Evolutionary conservation across 2,329 filamentous ascomycete species (phyloP).

Genomic region (Aspergillus sp.): DNA sequence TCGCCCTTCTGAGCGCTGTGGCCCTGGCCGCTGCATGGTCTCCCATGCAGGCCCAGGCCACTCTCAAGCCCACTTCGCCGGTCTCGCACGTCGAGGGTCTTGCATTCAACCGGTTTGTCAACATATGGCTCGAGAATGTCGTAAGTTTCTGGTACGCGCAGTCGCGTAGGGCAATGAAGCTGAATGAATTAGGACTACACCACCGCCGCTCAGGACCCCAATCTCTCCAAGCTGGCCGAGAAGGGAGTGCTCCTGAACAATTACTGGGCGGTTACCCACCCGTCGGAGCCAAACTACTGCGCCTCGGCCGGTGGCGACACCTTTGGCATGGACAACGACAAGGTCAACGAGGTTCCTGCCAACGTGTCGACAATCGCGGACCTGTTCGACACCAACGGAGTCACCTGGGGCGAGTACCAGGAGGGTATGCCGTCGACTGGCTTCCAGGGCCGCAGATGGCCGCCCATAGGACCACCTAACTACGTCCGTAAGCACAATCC

Average conservation of each 20-base stretch:
- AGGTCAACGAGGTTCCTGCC: constrained; percentile 47
- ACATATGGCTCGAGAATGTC: constrained; percentile 72
- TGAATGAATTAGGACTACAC: constrained; percentile 42
- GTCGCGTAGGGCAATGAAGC: not conserved
- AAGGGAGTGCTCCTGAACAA: constrained; percentile 53
- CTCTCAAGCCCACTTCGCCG: constrained; percentile 51
- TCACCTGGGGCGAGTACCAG: constrained; percentile 65
- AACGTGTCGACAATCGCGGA: constrained; percentile 62
- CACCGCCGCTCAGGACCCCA: constrained; percentile 51
- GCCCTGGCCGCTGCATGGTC: constrained; percentile 14
- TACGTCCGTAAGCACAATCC: constrained; percentile 78
- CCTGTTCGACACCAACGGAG: constrained; percentile 54
- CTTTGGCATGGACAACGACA: constrained; percentile 62
- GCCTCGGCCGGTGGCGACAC: constrained; percentile 60
- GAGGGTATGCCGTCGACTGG: constrained; percentile 69
- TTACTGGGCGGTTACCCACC: constrained; percentile 58
- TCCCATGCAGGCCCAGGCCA: constrained; percentile 35
- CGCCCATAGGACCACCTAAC: constrained; percentile 55
- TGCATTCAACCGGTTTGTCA: constrained; percentile 61
- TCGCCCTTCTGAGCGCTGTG: constrained; percentile 14
- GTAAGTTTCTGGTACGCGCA: constrained; percentile 24
- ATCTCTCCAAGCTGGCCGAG: constrained; percentile 20
- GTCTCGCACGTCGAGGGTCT: constrained; percentile 59
- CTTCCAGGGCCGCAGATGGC: constrained; percentile 55
- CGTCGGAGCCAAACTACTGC: constrained; percentile 68